phyloP scores from a whole-genome alignment of 163 green algal genomes.

The Chlorella variabilis region DNA sequence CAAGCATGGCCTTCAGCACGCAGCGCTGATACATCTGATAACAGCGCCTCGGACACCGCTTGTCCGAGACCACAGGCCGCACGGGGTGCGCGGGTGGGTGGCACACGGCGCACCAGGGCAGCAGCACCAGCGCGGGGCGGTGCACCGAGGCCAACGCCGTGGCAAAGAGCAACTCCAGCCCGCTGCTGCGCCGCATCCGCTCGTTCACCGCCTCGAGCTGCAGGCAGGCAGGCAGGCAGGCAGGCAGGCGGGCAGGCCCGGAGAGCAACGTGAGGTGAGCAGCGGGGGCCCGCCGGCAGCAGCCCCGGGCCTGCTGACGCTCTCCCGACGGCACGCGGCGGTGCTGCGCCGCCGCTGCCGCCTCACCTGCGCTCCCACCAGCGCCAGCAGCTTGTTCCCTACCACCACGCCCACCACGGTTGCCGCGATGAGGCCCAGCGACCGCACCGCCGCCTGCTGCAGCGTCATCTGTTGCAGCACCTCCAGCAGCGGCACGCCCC shows the following conservation, averaged over 20 bases:
- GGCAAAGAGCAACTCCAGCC: conserved; percentile 4
- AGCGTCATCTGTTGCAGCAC: conserved; percentile 20
- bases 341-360: no score
- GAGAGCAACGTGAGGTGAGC: no score
- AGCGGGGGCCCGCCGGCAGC: no score
- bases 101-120: conserved; percentile 21
- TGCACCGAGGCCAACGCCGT: conserved; percentile 11
- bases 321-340: no score
- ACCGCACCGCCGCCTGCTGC: conserved; percentile 14
- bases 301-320: no score
- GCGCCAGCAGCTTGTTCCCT: conserved; percentile 23
- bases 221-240: not conserved
- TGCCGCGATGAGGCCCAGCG: not conserved
- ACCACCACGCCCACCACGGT: not conserved
- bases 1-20: no score
- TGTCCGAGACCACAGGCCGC: no score
- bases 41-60: no score
- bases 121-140: conserved; percentile 30
- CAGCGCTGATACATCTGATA: no score
- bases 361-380: conserved; percentile 24
- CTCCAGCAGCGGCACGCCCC: conserved; percentile 41
- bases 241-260: no score
- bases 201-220: conserved; percentile 17
- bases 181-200: not conserved
- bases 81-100: no score